Conservation (phyloP, 1,139 yeast species). For the Meyerozyma smithsonii region DNA sequence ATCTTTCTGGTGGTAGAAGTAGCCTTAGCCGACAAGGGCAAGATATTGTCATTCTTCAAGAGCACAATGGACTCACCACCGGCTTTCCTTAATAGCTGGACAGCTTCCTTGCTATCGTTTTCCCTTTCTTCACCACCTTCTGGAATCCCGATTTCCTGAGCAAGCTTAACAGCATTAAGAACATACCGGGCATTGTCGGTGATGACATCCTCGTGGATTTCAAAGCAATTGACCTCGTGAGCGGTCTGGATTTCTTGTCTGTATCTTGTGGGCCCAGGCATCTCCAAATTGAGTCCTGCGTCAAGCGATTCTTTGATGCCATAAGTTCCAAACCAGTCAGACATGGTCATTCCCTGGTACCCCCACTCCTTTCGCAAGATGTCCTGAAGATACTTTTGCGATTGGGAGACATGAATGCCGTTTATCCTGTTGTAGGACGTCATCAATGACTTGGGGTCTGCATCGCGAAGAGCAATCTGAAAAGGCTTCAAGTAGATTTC, state of each 20-base stretch:
- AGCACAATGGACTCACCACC: constrained; percentile 52
- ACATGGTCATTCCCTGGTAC: constrained; percentile 52
- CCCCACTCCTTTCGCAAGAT: constrained; percentile 52
- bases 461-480: constrained; percentile 49
- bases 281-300: constrained; percentile 58
- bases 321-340: constrained; percentile 64
- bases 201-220: constrained; percentile 20
- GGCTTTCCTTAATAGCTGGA: constrained; percentile 36
- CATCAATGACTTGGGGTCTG: constrained; percentile 53
- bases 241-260: constrained; percentile 35
- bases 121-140: constrained; percentile 34
- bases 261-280: constrained; percentile 57
- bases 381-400: constrained; percentile 34
- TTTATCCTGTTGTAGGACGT: constrained; percentile 57
- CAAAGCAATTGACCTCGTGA: constrained; percentile 33
- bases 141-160: constrained; percentile 38
- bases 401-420: constrained; percentile 52
- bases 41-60: constrained; percentile 45
- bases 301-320: constrained; percentile 42
- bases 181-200: constrained; percentile 45
- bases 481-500: constrained; percentile 60
- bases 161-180: constrained; percentile 41
- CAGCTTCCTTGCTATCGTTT: constrained; percentile 44
- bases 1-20: constrained; percentile 25
- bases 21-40: constrained; percentile 33